Conservation (phyloP, 192 early-diverging fungal species). For the Gaertneriomyces sp. region DNA sequence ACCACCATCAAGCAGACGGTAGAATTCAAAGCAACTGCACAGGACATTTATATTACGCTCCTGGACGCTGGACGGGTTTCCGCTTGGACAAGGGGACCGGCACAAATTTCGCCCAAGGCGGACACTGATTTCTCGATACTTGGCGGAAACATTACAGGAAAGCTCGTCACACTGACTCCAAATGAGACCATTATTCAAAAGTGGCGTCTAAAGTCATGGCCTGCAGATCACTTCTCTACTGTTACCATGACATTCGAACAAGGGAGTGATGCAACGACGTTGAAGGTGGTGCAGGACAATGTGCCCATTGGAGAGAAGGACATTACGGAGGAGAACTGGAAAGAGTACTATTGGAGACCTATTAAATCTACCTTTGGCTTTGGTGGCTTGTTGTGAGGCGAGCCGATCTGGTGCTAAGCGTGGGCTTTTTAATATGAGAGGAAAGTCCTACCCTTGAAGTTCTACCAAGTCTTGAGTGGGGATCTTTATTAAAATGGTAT, state of each 20-base stretch:
- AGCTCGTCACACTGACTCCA: conserved; percentile 56
- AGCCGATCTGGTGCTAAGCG: no score
- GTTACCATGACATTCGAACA: conserved; percentile 76
- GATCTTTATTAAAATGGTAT: no score
- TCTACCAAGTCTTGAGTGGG: no score
- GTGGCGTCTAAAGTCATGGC: conserved; percentile 87
- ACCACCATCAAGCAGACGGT: conserved; percentile 65
- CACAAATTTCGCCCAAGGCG: conserved; percentile 58
- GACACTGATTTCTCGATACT: conserved; percentile 73
- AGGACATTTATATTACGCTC: conserved; percentile 78
- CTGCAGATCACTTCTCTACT: conserved; percentile 76
- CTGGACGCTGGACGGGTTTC: conserved; percentile 68
- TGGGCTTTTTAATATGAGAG: no score
- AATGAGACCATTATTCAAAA: conserved; percentile 77
- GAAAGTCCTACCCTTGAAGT: no score
- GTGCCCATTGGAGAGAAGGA: conserved; percentile 89
- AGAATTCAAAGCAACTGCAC: conserved; percentile 79
- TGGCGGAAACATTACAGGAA: conserved; percentile 83
- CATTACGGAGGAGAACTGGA: conserved; percentile 81
- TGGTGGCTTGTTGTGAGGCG: no score
- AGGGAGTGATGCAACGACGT: conserved; percentile 55
- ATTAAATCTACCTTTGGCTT: conserved; percentile 85
- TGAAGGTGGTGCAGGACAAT: conserved; percentile 74
- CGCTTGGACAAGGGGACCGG: conserved; percentile 76
- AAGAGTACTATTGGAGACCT: conserved; percentile 86